A percentile compares a stretch with the other conserved stretches of the same genome.
Evolutionary conservation across 2,329 filamentous ascomycete species (phyloP).

Genomic region (Aureobasidium sp.): DNA sequence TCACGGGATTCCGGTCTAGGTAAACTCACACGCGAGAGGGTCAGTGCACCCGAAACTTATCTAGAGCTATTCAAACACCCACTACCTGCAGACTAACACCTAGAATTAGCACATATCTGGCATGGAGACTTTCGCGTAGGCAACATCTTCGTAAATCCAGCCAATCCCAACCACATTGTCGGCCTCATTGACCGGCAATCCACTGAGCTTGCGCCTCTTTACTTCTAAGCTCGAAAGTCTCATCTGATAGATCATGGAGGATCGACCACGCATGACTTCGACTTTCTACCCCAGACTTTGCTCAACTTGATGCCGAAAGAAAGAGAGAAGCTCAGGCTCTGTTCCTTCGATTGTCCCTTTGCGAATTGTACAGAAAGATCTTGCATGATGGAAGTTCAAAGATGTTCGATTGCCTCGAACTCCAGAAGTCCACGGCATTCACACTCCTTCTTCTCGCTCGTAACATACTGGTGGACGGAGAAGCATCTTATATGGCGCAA

Average conservation of each 20-base stretch:
- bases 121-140: constrained; percentile 31
- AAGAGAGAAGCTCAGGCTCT: constrained; percentile 20
- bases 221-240: constrained; percentile 27
- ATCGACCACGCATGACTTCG: constrained; percentile 19
- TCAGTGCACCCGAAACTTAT: background rate
- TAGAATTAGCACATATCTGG: constrained; percentile 18
- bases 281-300: constrained; percentile 19
- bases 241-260: constrained; percentile 28
- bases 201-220: constrained; percentile 27
- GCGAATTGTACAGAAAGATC: constrained; percentile 8
- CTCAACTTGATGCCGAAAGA: constrained; percentile 17
- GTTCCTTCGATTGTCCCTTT: constrained; percentile 23
- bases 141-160: constrained; percentile 29
- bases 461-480: constrained; percentile 28
- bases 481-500: constrained; percentile 17
- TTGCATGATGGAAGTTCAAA: constrained; percentile 18
- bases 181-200: constrained; percentile 30
- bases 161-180: constrained; percentile 23
- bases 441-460: constrained; percentile 24
- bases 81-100: background rate
- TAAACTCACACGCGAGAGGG: background rate
- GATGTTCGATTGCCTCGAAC: constrained; percentile 25
- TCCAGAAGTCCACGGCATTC: constrained; percentile 22
- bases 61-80: background rate
- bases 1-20: background rate